A percentile compares a stretch with the other conserved stretches of the same genome.
Evolutionary conservation across 768 basidiomycete genomes (phyloP).

Genomic region (Galerina sulciceps): DNA sequence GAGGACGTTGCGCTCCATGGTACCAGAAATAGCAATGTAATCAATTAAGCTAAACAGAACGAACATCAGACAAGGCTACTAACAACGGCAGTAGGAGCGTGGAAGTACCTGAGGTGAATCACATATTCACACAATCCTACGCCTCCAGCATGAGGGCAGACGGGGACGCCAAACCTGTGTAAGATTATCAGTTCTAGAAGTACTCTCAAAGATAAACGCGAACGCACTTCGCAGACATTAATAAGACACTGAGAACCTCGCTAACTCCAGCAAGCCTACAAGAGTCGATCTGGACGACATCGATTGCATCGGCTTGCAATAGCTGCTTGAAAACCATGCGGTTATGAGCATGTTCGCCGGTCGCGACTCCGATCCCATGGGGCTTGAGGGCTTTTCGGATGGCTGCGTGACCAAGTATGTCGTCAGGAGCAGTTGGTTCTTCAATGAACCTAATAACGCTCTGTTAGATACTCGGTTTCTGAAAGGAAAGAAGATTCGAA

Average conservation of each 20-base stretch:
- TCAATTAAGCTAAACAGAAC: conserved; percentile 75
- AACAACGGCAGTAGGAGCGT: neutral
- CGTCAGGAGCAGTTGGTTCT: conserved; percentile 92
- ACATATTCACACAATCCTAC: conserved; percentile 94
- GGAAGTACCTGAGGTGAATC: conserved; percentile 70
- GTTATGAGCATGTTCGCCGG: conserved; percentile 95
- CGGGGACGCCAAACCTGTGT: conserved; percentile 75
- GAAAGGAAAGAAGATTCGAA: conserved; percentile 29
- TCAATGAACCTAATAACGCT: conserved; percentile 76
- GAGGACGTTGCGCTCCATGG: conserved; percentile 93
- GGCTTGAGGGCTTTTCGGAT: conserved; percentile 80
- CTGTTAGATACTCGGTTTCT: neutral
- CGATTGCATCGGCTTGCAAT: conserved; percentile 88
- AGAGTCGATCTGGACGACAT: conserved; percentile 94
- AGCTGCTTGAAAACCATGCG: conserved; percentile 96
- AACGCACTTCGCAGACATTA: conserved; percentile 86
- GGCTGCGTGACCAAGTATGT: conserved; percentile 83
- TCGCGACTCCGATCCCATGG: conserved; percentile 87
- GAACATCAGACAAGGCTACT: neutral
- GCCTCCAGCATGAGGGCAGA: conserved; percentile 95
- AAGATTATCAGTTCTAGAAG: neutral
- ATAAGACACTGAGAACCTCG: conserved; percentile 86
- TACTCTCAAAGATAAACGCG: neutral
- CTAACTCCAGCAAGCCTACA: conserved; percentile 93
- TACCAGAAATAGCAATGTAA: conserved; percentile 89